These are phyloP conservation scores for Penicillium corylophilum DNA, from an alignment of 2,329 filamentous ascomycete genomes.

Conservation along the genomic window DNA sequence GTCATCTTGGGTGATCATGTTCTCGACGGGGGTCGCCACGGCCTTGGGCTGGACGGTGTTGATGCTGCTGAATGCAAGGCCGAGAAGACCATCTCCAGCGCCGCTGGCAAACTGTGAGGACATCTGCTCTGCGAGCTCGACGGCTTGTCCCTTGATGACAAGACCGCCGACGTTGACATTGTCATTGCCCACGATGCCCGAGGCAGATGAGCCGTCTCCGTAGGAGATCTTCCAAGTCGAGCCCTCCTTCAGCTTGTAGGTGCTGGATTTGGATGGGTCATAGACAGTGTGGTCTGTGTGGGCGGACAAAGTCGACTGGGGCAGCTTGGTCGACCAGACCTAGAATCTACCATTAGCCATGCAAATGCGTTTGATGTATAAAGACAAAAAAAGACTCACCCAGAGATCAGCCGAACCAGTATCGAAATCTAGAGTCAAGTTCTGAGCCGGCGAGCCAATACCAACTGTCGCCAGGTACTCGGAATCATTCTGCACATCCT, in stretches of 20 bases:
- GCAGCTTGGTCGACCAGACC: constrained; percentile 57
- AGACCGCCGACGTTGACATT: constrained; percentile 62
- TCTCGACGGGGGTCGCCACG: constrained; percentile 65
- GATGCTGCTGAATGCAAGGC: constrained; percentile 64
- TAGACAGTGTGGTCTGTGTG: constrained; percentile 55
- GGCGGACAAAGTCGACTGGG: constrained; percentile 35
- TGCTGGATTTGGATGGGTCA: constrained; percentile 60
- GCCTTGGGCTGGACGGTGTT: constrained; percentile 60
- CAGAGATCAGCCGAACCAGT: constrained; percentile 70
- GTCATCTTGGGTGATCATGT: constrained; percentile 62
- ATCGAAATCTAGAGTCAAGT: constrained; percentile 64
- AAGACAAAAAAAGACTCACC: constrained; percentile 44
- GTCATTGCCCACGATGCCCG: constrained; percentile 65
- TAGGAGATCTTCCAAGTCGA: constrained; percentile 66
- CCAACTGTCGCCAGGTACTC: constrained; percentile 63
- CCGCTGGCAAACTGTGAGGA: constrained; percentile 58
- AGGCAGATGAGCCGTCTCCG: constrained; percentile 66
- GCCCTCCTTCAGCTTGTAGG: constrained; percentile 52
- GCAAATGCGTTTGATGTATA: too few relatives aligned
- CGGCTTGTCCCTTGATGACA: constrained; percentile 58
- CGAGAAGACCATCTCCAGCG: constrained; percentile 64
- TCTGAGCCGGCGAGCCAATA: constrained; percentile 66
- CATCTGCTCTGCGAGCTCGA: constrained; percentile 63
- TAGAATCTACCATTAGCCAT: constrained; percentile 23
- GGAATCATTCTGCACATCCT: constrained; percentile 67